Evolutionary conservation across 2,329 filamentous ascomycete species (phyloP).

Genomic region (Aureobasidium melanogenum): DNA sequence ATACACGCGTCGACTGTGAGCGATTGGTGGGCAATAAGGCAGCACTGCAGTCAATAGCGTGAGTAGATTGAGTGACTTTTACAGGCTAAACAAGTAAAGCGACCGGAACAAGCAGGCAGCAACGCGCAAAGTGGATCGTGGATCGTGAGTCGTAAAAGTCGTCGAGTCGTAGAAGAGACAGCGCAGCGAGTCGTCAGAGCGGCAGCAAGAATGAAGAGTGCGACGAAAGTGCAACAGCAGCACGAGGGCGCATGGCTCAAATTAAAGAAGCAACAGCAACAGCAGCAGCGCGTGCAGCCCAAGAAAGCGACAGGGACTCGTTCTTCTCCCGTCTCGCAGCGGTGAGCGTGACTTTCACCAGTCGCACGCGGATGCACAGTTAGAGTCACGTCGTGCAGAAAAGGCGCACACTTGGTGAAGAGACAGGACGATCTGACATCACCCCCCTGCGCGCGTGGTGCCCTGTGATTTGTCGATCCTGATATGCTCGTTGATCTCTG

Average conservation of each 20-base stretch:
- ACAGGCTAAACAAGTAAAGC: neutral
- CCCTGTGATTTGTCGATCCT: constrained; percentile 4
- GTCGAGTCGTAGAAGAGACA: neutral
- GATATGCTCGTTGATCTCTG: neutral
- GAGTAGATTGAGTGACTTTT: neutral
- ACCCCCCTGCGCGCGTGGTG: neutral
- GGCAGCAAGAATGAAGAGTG: constrained; percentile 1
- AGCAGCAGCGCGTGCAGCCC: neutral
- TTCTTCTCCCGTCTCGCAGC: neutral
- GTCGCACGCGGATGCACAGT: constrained; percentile 5
- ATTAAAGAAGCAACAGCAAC: neutral
- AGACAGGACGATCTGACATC: neutral
- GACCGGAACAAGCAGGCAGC: constrained; percentile 3
- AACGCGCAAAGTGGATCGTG: neutral
- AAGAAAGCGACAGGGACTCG: neutral
- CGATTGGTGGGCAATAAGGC: constrained; percentile 9
- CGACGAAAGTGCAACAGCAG: neutral
- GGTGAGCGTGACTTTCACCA: constrained; percentile 1
- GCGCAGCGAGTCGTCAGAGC: neutral
- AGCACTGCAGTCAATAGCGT: constrained; percentile 9
- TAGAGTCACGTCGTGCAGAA: neutral
- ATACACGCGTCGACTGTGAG: neutral
- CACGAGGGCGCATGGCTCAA: neutral
- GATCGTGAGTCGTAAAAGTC: neutral
- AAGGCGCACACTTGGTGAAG: neutral